Evolutionary conservation across 2,329 filamentous ascomycete species (phyloP), one percentile per base, ranked within the genome.

Genomic region (Ploettnerulaceae sp.): DNA sequence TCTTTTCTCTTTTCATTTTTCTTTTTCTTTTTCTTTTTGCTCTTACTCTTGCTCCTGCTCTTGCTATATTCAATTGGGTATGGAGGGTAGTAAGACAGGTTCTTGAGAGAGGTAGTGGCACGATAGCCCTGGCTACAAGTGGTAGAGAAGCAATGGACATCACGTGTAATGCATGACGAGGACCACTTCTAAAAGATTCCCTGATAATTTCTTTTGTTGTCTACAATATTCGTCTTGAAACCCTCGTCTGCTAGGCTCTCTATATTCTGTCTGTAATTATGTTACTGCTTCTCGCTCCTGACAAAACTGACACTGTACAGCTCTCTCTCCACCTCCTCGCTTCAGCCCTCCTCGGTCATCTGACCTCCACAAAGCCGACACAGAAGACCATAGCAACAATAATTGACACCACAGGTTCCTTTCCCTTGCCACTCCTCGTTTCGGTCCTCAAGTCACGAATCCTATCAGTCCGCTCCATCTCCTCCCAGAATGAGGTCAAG

Each of bases 381-480:
- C 53, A 22, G 52, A 52, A 22, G 55, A 22, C 53, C 7, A 55
- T 52, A 29, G 61, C 55, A 17, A 49, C 50, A 11, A 51, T 64
- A 12, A 57, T 64, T 32, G 61, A 63, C 45, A 57, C 61, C 7
- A 60, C 57, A 1, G 61, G 60, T 4, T 59, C 57, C 2, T 63
- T 64, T 14, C 56, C 54, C 0, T 42, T 64, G 11, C 22, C 57
- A 12, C 51, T 59, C 5, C 49, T 64, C 5, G 57, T 55, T 8
- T 45, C 52, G 17, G 46, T 62, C n/a, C 45, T 64, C 14, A 58
- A 47, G 45, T 45, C 49, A 9, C 48, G 57, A 3, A 41, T 56
- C 28, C 45, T 48, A 37, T 11, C 43, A 40, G 6, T 24, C 25
- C 11, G 18, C 39, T 18, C n/a, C n/a, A n/a, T n/a, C n/a, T n/a